These are phyloP conservation scores for Ophioceras dolichostomum DNA, from an alignment of 2,329 filamentous ascomycete species.

Conservation along the genomic window DNA sequence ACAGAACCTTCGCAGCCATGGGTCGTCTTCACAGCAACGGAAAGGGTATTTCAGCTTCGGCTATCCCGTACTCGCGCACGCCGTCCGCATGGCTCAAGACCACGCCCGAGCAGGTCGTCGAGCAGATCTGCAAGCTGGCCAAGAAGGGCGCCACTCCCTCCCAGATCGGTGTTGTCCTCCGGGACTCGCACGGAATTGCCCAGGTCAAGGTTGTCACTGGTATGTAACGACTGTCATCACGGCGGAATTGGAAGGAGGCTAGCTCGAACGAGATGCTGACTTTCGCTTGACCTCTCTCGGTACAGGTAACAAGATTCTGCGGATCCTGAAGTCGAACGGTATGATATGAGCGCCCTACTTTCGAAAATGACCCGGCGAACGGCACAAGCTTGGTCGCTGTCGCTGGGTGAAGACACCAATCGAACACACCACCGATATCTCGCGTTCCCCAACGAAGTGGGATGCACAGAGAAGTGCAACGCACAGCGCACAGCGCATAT, in stretches of 20 bases:
- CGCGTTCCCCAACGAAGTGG: too few relatives aligned
- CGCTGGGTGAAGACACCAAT: too few relatives aligned
- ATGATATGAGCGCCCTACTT: constrained; percentile 52
- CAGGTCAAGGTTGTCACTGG: constrained; percentile 97
- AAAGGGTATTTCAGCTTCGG: constrained; percentile 96
- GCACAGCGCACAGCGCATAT: too few relatives aligned
- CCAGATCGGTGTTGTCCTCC: constrained; percentile 96
- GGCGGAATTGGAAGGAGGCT: too few relatives aligned
- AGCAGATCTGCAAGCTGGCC: constrained; percentile 98
- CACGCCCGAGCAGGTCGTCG: constrained; percentile 94
- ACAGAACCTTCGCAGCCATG: constrained; percentile 35
- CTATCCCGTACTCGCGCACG: constrained; percentile 92
- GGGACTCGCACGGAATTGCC: constrained; percentile 95
- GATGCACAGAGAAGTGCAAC: too few relatives aligned
- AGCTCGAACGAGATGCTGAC: constrained; percentile 22
- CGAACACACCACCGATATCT: too few relatives aligned
- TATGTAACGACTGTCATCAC: constrained; percentile 47
- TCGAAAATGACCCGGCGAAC: too few relatives aligned
- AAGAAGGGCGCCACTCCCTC: constrained; percentile 98
- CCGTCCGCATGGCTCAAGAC: constrained; percentile 96
- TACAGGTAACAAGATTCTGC: constrained; percentile 98
- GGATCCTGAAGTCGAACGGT: constrained; percentile 97
- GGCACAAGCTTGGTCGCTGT: too few relatives aligned
- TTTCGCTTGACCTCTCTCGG: constrained; percentile 5
- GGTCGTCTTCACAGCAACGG: constrained; percentile 98